Evolutionary conservation across 495 filamentous ascomycete genomes (phyloP), one percentile per base, ranked within the genome.

Genomic region (Xylaria bambusicola): DNA sequence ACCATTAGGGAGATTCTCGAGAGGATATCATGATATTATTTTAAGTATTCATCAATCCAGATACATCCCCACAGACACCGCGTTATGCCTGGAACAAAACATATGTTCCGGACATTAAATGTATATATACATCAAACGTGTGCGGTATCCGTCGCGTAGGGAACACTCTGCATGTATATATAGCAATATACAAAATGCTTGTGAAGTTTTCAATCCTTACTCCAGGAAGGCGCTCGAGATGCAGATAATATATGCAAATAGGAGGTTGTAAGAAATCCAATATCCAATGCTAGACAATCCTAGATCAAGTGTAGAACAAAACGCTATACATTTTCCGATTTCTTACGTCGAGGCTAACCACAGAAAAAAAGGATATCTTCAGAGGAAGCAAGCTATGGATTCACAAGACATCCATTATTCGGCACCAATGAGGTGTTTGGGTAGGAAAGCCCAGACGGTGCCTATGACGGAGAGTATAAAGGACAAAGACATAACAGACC

Each of bases 391-490:
- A 20, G 3, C 0, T 18, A 13, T 24, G 20, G 15, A 7, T 35
- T 15, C n/a, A 17, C 0, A 5, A 15, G 27, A 44, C 5, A 3
- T 24, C 8, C 23, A n/a, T 46, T 60, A 73, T 41, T 73, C 70
- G 21, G 76, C 75, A 8, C 79, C 78, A 58, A 83, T 79, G 59
- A 81, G 62, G 52, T 71, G 71, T 73, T 86, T 91, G 5, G 93
- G 94, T 66, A 98, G 69, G 71, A 92, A 96, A 15, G 91, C 90
- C 82, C 89, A 96, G 3, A 90, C 81, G 6, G 94, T 98, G 13
- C 93, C 92, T 20, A 93, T 71, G 36, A 84, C 60, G 13, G 89
- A 93, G 70, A 97, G 69, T 29, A 86, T 65, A 6, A 82, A 77
- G 26, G 87, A 92, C 38, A 89, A 60, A 6, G 84, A 72, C 64